phyloP scores from a whole-genome alignment of 495 filamentous ascomycete genomes.

The Penicillium tannophilum region DNA sequence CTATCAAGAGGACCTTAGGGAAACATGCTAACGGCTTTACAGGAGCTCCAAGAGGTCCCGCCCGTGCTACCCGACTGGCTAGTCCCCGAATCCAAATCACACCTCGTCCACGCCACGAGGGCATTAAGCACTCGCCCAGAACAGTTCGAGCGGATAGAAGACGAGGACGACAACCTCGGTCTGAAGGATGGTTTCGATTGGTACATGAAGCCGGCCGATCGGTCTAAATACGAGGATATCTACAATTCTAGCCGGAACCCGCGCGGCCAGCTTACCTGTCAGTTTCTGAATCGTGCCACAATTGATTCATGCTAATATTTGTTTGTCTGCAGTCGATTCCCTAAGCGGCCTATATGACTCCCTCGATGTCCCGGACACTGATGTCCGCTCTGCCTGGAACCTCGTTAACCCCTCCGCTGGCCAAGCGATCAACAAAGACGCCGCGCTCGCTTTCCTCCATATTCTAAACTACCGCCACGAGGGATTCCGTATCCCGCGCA shows the following conservation, averaged over 20 bases:
- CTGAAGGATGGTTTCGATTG: slow-evolving; percentile 97
- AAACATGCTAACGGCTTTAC: not conserved
- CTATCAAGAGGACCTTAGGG: not conserved
- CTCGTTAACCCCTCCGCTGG: slow-evolving; percentile 86
- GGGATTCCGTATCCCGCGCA: slow-evolving; percentile 89
- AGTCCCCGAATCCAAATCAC: slow-evolving; percentile 92
- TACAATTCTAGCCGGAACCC: slow-evolving; percentile 85
- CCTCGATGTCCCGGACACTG: slow-evolving; percentile 94
- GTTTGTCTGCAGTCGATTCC: slow-evolving; percentile 60
- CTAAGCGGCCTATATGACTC: slow-evolving; percentile 84
- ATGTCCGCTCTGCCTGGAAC: slow-evolving; percentile 93
- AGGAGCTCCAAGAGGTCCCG: slow-evolving; percentile 91
- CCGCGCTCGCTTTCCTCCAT: slow-evolving; percentile 90
- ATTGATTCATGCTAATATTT: not conserved
- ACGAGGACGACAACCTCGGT: slow-evolving; percentile 76
- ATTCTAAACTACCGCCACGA: slow-evolving; percentile 94
- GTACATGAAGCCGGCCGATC: slow-evolving; percentile 95
- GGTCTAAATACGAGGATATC: slow-evolving; percentile 92
- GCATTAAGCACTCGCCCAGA: slow-evolving; percentile 75
- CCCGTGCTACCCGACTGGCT: slow-evolving; percentile 87
- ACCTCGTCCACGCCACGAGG: slow-evolving; percentile 86
- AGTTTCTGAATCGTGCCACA: slow-evolving; percentile 22
- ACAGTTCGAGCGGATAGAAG: slow-evolving; percentile 76
- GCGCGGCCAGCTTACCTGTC: slow-evolving; percentile 83
- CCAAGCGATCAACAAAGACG: slow-evolving; percentile 87